Evolutionary conservation across 768 basidiomycete species (phyloP), one percentile per base, ranked within the genome.

Genomic region (Boletus eberwhitei): DNA sequence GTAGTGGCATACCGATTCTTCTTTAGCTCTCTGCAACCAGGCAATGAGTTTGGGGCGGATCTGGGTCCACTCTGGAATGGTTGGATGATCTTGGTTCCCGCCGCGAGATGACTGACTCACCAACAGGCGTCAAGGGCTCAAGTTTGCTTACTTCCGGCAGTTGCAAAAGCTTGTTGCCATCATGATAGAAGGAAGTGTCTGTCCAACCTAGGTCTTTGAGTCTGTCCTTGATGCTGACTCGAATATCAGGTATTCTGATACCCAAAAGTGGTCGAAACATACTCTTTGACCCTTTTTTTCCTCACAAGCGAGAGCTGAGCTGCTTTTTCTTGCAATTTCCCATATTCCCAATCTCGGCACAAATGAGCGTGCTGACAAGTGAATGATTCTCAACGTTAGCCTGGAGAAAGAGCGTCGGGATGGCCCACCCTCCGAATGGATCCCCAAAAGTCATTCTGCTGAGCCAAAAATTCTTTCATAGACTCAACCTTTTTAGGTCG

Each of bases 141-240:
- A 35, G 24, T 22, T 41, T 63, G 1, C 19, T 50, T 9, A 55
- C 61, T 53, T 63, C 7, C 0, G 60, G 60, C 13, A 48, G 29
- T 8, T 1, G 19, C 29, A 19, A n/a, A 40, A 62, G 21, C 5
- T 8, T 6, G 14, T 12, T 0, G 9, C 17, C 3, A 24, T 8
- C 13, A 13, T 22, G 14, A 2, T 13, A 11, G 17, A n/a, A 11
- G 19, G 21, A 4, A 5, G 12, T 2, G 5, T 35, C 19, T 12
- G 12, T 8, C 52, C 46, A 52, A n/a, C 48, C 53, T 22, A 40
- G 16, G 8, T 43, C 51, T 6, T 5, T 5, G 16, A 61, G 47
- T 21, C 19, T 45, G n/a, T 0, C 1, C 21, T 37, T 37, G 24
- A 62, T 58, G 5, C 55, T 61, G 14, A 32, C 17, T 9, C 29